phyloP scores from a whole-genome alignment of 139 green algal species.

The Chlamydomonas urium region DNA sequence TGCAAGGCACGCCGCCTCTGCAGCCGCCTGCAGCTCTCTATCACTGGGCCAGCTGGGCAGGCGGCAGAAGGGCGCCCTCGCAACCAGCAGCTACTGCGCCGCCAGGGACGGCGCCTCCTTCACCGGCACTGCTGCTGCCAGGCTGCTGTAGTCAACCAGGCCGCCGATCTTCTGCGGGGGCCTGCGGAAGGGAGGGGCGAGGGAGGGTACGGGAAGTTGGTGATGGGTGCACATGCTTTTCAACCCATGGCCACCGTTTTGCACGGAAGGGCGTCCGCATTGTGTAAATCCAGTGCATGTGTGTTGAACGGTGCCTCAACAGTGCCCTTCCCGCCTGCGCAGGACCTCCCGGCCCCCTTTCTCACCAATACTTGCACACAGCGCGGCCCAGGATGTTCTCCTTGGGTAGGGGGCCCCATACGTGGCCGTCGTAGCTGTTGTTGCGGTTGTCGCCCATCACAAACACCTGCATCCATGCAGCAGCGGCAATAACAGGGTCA shows the following conservation, averaged over 20 bases:
- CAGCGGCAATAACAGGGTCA: no score
- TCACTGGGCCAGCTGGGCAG: no score
- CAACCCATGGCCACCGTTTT: not conserved
- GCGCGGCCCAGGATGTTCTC: slow-evolving; percentile 86
- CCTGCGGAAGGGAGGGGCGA: not conserved
- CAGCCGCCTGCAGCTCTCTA: no score
- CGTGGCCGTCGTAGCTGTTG: slow-evolving; percentile 97
- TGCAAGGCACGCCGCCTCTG: no score
- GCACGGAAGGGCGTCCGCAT: not conserved
- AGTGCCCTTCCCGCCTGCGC: no score
- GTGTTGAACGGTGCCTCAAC: not conserved
- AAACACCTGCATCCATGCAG: slow-evolving; percentile 75
- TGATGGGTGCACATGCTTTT: not conserved
- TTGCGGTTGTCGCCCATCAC: slow-evolving; percentile 99
- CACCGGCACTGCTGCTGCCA: not conserved
- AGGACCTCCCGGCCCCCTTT: no score
- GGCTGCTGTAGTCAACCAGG: not conserved
- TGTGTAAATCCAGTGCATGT: not conserved
- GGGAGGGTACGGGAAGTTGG: not conserved
- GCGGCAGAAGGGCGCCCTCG: no score
- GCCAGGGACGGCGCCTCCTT: no score
- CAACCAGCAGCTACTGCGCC: no score
- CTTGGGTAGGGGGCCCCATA: slow-evolving; percentile 90
- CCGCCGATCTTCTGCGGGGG: slow-evolving; percentile 10
- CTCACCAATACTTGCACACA: slow-evolving; percentile 86